These are phyloP conservation scores for Rhodotorula mucilaginosa DNA, from an alignment of 1,284 basidiomycete genomes.

Conservation along the genomic window DNA sequence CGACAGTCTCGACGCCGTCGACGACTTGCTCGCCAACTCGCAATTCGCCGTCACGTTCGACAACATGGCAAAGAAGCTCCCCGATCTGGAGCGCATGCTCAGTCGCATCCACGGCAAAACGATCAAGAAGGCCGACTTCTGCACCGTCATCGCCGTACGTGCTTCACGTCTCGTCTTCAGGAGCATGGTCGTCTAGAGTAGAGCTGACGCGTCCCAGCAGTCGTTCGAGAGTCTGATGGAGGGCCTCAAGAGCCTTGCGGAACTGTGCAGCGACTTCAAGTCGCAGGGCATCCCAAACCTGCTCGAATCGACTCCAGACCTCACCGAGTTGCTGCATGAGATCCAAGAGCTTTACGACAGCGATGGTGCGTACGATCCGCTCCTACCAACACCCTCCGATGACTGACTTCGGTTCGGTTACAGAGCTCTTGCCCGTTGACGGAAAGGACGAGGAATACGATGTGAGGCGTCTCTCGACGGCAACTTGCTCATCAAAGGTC, in stretches of 20 bases:
- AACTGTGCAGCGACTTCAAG: constrained; percentile 62
- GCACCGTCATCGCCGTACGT: constrained; percentile 8
- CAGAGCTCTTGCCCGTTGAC: constrained; percentile 64
- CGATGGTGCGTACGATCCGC: constrained; percentile 56
- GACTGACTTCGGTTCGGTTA: background rate
- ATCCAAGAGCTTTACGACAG: constrained; percentile 69
- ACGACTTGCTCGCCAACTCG: constrained; percentile 76
- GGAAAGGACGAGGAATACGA: constrained; percentile 86
- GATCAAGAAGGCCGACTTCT: constrained; percentile 78
- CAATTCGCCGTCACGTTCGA: constrained; percentile 73
- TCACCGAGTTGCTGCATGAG: constrained; percentile 61
- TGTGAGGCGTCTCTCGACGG: constrained; percentile 13
- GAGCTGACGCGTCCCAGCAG: constrained; percentile 56
- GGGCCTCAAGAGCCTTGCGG: constrained; percentile 63
- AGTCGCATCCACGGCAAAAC: constrained; percentile 89
- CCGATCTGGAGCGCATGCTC: constrained; percentile 89
- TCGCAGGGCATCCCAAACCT: constrained; percentile 71
- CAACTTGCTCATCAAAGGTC: background rate
- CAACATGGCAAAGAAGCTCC: constrained; percentile 71
- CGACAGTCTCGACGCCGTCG: constrained; percentile 78
- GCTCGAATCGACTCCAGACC: constrained; percentile 75
- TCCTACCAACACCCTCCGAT: background rate
- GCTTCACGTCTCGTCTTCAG: background rate
- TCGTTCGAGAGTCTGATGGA: constrained; percentile 70
- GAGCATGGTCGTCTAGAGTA: constrained; percentile 52